These are phyloP conservation scores for Trichoderma gamsii DNA, from an alignment of 495 filamentous ascomycete genomes.

Conservation along the genomic window DNA sequence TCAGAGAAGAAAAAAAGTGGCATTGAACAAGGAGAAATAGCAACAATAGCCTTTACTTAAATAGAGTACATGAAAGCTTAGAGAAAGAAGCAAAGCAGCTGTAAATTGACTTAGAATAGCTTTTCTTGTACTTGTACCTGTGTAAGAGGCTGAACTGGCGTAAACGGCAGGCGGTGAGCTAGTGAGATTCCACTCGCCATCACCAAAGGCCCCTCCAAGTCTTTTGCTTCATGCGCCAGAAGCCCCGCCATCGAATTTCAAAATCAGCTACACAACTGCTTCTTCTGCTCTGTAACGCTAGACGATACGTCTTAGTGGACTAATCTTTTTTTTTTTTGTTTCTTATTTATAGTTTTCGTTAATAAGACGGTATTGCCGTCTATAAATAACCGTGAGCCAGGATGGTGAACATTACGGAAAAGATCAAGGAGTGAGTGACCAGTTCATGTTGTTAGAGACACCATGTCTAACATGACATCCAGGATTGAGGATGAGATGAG, in stretches of 20 bases:
- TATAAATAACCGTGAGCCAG: conserved; percentile 41
- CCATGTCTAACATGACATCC: conserved; percentile 20
- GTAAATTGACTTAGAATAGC: no score
- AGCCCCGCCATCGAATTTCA: conserved; percentile 14
- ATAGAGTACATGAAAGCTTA: no score
- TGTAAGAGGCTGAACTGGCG: background rate
- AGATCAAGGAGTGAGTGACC: conserved; percentile 87
- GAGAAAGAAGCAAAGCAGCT: no score
- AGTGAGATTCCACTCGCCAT: background rate
- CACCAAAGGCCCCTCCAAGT: background rate
- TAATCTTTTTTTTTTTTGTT: conserved; percentile 12
- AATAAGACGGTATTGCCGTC: conserved; percentile 18
- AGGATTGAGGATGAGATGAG: conserved; percentile 99
- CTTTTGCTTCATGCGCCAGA: background rate
- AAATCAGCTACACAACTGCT: background rate
- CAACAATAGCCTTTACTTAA: no score
- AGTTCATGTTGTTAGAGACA: background rate
- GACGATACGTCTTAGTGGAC: background rate
- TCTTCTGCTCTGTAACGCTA: background rate
- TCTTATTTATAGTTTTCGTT: conserved; percentile 17
- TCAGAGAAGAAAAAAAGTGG: no score
- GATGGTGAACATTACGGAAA: conserved; percentile 99
- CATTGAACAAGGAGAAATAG: no score
- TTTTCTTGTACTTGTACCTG: no score
- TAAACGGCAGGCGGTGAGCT: conserved; percentile 13